Conservation (phyloP, 768 basidiomycete genomes). For the Xerocomellus dryophilus region DNA sequence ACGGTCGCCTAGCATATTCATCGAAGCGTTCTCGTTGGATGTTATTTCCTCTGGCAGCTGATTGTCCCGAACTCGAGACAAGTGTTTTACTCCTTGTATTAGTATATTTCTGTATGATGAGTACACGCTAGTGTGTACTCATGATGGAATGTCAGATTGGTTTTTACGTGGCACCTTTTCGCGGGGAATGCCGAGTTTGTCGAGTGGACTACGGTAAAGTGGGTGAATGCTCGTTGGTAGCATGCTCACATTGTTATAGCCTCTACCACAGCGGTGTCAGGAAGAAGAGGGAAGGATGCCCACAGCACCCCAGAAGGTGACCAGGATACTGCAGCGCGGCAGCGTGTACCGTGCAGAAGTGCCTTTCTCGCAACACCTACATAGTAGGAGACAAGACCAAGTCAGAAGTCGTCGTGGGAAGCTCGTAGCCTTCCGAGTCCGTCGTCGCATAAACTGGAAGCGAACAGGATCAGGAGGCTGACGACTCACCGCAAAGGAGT, state of each 20-base stretch:
- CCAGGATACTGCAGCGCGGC: not conserved
- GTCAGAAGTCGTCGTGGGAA: too few relatives aligned
- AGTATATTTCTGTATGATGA: not conserved
- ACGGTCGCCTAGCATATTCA: not conserved
- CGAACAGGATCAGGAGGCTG: too few relatives aligned
- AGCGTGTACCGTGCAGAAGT: constrained; percentile 66
- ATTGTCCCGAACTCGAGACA: constrained; percentile 6
- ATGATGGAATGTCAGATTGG: not conserved
- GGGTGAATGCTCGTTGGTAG: not conserved
- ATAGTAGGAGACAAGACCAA: not conserved
- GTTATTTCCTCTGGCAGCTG: not conserved
- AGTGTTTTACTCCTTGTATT: not conserved
- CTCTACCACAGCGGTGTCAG: constrained; percentile 17
- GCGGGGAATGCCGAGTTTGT: constrained; percentile 7
- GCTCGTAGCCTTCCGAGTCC: too few relatives aligned
- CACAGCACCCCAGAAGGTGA: not conserved
- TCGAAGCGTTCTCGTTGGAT: not conserved
- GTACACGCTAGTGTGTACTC: not conserved
- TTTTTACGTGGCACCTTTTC: not conserved
- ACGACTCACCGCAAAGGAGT: not conserved
- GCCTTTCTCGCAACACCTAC: constrained; percentile 64
- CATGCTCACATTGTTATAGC: not conserved
- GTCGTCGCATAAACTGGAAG: too few relatives aligned
- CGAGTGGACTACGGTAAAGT: not conserved
- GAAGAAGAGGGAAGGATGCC: constrained; percentile 9